Base-by-base conservation (phyloP, 2,329 filamentous ascomycete species). In the Neurospora sp. region DNA sequence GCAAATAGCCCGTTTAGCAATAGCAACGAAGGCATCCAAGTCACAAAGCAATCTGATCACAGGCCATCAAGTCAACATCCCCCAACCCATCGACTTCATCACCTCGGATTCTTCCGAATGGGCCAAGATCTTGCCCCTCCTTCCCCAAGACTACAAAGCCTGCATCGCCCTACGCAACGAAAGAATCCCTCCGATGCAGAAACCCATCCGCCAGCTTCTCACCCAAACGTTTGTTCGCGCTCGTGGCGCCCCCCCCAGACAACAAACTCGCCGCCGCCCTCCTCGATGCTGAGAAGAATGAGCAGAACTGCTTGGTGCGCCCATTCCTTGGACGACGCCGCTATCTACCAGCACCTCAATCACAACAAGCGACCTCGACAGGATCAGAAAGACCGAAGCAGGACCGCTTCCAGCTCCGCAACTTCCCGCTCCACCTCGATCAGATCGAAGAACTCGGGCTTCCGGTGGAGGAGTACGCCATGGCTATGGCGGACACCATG, bases 351-450 rank as follows among this genome's bases (percentile, higher is more conserved):
- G 23, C 23, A 23, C 23, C 23, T 23, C 23, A 23, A 23, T 23
- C 23, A 23, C 23, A 23, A 23, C 23, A 23, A 23, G 23, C 23
- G 23, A 23, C 23, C 23, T 23, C 23, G 23, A 23, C 23, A 23
- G 23, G 23, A 23, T 23, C 23, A 23, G 23, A 23, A 23, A 23
- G 23, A 23, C 23, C 23, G 23, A 23, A 23, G 23, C 23, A 23
- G 23, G 23, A 23, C 23, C 23, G 23, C 23, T 23, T 23, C 23
- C 23, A 23, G 23, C 23, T 88, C 0, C 79, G 82, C 1, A 87
- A 88, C 69, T 83, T 81, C 23, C 82, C 81, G 0, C 78, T 87
- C 0, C 80, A 86, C 70, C 17, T 83, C 0, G 81, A 88, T 69
- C 83, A 87, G 69, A 82, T 87, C 75, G 79, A 83, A 33, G 75